Percentiles rank a stretch among this genome's conserved stretches.
Evolutionary conservation across 1,284 basidiomycete genomes (phyloP).

Genomic region (Heimioporus retisporus): DNA sequence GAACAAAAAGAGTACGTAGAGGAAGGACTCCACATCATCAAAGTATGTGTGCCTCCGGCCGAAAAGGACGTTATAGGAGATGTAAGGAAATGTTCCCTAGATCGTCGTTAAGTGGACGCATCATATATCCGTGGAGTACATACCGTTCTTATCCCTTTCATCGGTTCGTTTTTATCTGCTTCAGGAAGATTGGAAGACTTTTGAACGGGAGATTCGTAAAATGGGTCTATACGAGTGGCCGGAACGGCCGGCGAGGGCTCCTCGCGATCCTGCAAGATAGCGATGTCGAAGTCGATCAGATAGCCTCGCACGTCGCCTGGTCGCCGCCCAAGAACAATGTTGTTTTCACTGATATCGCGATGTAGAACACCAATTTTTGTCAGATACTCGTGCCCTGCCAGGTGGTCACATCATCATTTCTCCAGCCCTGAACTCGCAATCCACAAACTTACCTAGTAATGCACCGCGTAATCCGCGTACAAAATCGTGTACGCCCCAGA

Average conservation of each 20-base stretch:
- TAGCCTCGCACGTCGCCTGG: slow-evolving; percentile 26
- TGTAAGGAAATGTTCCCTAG: slow-evolving; percentile 17
- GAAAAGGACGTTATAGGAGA: slow-evolving; percentile 10
- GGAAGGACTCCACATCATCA: slow-evolving; percentile 24
- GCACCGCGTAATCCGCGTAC: slow-evolving; percentile 21
- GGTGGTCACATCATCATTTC: not conserved
- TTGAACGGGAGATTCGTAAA: no score
- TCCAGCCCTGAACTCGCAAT: not conserved
- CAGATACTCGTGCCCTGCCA: slow-evolving; percentile 27
- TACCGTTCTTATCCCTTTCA: no score
- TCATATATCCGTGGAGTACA: no score
- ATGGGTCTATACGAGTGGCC: no score
- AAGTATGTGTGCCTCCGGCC: slow-evolving; percentile 16
- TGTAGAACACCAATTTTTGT: slow-evolving; percentile 19
- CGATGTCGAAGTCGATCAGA: slow-evolving; percentile 21
- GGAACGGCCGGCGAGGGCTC: no score
- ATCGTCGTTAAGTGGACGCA: no score
- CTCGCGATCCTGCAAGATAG: not conserved
- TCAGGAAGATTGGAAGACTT: no score
- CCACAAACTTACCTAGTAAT: slow-evolving; percentile 13
- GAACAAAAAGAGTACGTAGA: slow-evolving; percentile 25
- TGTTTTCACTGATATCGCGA: slow-evolving; percentile 31
- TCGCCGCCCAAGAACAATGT: slow-evolving; percentile 20
- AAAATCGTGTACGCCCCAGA: slow-evolving; percentile 30
- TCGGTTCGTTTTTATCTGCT: no score